Conservation (phyloP, 768 basidiomycete genomes). For the Mrakia frigida region DNA sequence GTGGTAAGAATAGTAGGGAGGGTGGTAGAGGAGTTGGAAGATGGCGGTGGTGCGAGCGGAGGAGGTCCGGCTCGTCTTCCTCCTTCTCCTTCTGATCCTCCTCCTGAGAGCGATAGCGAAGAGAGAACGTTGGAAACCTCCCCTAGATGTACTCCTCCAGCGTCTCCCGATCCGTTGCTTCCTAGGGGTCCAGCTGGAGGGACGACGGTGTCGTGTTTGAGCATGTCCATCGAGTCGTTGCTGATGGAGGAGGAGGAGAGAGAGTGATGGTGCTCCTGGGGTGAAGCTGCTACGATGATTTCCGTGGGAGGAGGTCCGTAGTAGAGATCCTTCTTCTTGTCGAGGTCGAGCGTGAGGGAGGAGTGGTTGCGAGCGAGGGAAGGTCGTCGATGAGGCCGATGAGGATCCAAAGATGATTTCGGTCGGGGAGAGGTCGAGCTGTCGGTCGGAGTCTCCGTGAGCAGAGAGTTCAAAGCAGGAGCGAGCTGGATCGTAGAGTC, state of each 20-base stretch:
- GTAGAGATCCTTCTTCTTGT: not conserved
- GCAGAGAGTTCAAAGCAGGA: not conserved
- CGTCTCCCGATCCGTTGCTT: not conserved
- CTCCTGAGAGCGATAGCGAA: too few relatives aligned
- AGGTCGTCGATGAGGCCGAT: not conserved
- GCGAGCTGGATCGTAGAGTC: not conserved
- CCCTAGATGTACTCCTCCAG: too few relatives aligned
- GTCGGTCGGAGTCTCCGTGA: not conserved
- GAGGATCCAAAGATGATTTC: not conserved
- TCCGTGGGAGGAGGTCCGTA: not conserved
- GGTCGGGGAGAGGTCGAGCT: not conserved
- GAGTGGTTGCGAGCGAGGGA: not conserved
- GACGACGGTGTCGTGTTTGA: not conserved
- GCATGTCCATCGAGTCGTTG: not conserved
- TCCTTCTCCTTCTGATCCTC: too few relatives aligned
- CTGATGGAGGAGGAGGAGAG: not conserved
- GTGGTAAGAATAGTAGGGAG: not conserved
- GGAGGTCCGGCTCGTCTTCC: not conserved
- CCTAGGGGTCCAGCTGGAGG: not conserved
- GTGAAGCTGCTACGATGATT: not conserved
- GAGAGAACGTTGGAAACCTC: too few relatives aligned
- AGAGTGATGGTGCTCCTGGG: not conserved
- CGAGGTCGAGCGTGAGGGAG: slow-evolving; percentile 1
- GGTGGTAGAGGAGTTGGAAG: not conserved
- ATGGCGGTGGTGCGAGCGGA: not conserved